Evolutionary conservation across 768 basidiomycete species (phyloP).

Genomic region (Mycena venus): DNA sequence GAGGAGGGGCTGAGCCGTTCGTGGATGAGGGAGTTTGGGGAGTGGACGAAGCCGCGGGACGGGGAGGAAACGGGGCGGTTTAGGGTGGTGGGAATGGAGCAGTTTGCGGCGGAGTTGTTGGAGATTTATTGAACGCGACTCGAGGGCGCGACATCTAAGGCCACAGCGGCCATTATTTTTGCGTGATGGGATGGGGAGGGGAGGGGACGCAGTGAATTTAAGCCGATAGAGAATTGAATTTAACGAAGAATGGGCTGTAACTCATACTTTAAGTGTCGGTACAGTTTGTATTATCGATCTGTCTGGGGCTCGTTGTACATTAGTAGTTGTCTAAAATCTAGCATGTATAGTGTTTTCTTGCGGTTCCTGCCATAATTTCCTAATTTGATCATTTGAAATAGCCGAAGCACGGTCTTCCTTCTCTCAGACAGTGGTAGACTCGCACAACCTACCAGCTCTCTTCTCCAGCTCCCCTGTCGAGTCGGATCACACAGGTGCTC

Average conservation of each 20-base stretch:
- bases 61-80: constrained; percentile 65
- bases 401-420: no score
- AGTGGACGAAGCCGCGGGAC: constrained; percentile 50
- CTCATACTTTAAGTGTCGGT: background rate
- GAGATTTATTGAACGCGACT: constrained; percentile 49
- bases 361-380: no score
- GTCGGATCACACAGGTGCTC: no score
- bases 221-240: constrained; percentile 12
- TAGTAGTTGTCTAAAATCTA: constrained; percentile 30
- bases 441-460: no score
- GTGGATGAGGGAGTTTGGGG: constrained; percentile 83
- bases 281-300: constrained; percentile 15
- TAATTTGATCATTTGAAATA: no score
- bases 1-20: constrained; percentile 84
- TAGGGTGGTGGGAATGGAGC: constrained; percentile 73
- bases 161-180: background rate
- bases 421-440: no score
- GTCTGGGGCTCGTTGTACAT: constrained; percentile 21
- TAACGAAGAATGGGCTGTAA: background rate
- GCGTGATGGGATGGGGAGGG: background rate
- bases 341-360: background rate
- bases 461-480: no score
- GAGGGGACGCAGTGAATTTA: constrained; percentile 1
- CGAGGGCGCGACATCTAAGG: background rate
- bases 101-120: constrained; percentile 72